These are phyloP conservation scores for Blastobotrys robertii DNA, from an alignment of 805 yeast genomes.

Conservation along the genomic window DNA sequence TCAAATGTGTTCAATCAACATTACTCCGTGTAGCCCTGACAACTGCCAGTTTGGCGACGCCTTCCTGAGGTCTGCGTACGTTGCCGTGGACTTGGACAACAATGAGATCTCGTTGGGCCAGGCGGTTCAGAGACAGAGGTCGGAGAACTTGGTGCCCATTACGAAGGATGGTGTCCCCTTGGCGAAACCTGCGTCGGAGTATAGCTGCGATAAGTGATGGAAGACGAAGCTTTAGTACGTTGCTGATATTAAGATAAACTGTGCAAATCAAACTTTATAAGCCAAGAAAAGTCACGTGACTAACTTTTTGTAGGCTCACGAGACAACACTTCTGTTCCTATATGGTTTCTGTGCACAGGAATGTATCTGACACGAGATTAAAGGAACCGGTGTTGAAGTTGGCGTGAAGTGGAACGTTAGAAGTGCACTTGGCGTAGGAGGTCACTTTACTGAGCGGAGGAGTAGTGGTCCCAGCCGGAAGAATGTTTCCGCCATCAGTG, in stretches of 20 bases:
- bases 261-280: no score
- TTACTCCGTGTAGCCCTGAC: background rate
- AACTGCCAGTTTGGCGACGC: constrained; percentile 39
- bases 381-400: constrained; percentile 2
- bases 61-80: constrained; percentile 42
- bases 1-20: constrained; percentile 1
- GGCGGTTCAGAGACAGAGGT: constrained; percentile 20
- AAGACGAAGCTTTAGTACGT: no score
- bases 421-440: background rate
- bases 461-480: constrained; percentile 2
- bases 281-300: no score
- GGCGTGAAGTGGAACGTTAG: background rate
- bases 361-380: constrained; percentile 1
- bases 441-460: background rate
- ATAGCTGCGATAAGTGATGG: no score
- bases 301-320: no score
- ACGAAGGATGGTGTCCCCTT: background rate
- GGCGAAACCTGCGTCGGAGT: background rate
- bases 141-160: constrained; percentile 33
- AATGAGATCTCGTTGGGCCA: constrained; percentile 46
- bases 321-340: no score
- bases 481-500: background rate
- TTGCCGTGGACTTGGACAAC: constrained; percentile 45
- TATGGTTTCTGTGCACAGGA: background rate
- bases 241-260: no score